Percentiles rank a stretch among this genome's conserved stretches.
Conservation (phyloP, 2,329 filamentous ascomycete genomes). For the Fusarium sp. region DNA sequence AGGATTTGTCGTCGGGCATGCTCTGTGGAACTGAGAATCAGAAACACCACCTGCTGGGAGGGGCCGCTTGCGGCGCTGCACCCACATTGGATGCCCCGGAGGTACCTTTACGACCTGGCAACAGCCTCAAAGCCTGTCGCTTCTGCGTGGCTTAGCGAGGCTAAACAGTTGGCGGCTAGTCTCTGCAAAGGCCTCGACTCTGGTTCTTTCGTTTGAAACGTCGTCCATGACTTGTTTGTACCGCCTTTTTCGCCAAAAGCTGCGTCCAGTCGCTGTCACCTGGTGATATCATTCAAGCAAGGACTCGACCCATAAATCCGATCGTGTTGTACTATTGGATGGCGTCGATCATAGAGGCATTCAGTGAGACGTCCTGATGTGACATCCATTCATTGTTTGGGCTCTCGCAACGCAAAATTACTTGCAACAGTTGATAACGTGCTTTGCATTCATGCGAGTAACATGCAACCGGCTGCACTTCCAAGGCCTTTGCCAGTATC, state of each 20-base stretch:
- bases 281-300: constrained; percentile 5
- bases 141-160: not conserved
- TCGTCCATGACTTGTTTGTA: not conserved
- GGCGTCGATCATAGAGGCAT: not conserved
- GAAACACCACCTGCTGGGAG: constrained; percentile 20
- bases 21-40: constrained; percentile 24
- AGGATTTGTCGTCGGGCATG: constrained; percentile 20
- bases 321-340: constrained; percentile 38
- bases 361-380: not conserved
- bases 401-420: not conserved
- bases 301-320: constrained; percentile 34
- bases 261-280: not conserved
- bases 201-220: not conserved
- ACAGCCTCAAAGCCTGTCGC: constrained; percentile 14
- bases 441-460: not conserved
- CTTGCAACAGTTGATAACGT: not conserved
- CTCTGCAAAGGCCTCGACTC: not conserved
- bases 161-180: not conserved
- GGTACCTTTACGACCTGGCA: constrained; percentile 8
- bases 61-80: constrained; percentile 37
- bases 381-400: not conserved
- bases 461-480: not conserved
- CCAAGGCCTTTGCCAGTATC: not conserved
- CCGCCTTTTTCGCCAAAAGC: not conserved
- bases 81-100: constrained; percentile 17